Percentiles rank a stretch among this genome's conserved stretches.
phyloP scores from a whole-genome alignment of 805 yeast genomes.

The Cyberlindnera xishuangbannaensis region DNA sequence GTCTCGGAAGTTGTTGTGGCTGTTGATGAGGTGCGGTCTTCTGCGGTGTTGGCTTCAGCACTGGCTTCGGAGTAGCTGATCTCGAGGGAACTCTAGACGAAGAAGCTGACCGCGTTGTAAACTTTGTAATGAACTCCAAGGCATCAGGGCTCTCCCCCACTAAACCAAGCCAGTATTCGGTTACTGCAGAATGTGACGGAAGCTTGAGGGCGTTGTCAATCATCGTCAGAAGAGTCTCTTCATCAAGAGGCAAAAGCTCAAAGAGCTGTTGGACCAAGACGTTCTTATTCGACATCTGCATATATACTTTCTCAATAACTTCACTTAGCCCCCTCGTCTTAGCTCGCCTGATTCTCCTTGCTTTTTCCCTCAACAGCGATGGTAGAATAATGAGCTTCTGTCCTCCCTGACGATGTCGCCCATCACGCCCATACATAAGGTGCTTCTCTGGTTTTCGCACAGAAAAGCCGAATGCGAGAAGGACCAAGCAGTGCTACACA shows the following conservation, averaged over 20 bases:
- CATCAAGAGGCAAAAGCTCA: slow-evolving; percentile 50
- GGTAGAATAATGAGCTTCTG: too few species aligned
- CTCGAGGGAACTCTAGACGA: slow-evolving; percentile 4
- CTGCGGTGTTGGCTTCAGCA: slow-evolving; percentile 1
- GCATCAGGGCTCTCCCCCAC: slow-evolving; percentile 55
- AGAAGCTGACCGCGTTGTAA: slow-evolving; percentile 25
- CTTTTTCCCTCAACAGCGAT: too few species aligned
- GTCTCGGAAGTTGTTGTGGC: not conserved
- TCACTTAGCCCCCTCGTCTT: not conserved
- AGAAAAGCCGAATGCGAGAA: too few species aligned
- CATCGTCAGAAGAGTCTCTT: slow-evolving; percentile 48
- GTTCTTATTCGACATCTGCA: slow-evolving; percentile 1
- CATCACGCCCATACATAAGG: too few species aligned
- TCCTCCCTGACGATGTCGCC: too few species aligned
- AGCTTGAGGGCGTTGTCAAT: slow-evolving; percentile 46
- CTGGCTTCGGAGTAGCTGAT: slow-evolving; percentile 1
- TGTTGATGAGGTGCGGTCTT: too few species aligned
- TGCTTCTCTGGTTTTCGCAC: too few species aligned
- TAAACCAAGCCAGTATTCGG: slow-evolving; percentile 47
- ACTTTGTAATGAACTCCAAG: slow-evolving; percentile 39
- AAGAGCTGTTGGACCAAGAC: slow-evolving; percentile 15
- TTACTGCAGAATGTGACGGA: slow-evolving; percentile 41
- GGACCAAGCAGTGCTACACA: too few species aligned
- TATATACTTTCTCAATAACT: not conserved
- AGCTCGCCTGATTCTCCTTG: not conserved